Conservation (phyloP, 2,329 filamentous ascomycete species). For the Pyricularia sp. region DNA sequence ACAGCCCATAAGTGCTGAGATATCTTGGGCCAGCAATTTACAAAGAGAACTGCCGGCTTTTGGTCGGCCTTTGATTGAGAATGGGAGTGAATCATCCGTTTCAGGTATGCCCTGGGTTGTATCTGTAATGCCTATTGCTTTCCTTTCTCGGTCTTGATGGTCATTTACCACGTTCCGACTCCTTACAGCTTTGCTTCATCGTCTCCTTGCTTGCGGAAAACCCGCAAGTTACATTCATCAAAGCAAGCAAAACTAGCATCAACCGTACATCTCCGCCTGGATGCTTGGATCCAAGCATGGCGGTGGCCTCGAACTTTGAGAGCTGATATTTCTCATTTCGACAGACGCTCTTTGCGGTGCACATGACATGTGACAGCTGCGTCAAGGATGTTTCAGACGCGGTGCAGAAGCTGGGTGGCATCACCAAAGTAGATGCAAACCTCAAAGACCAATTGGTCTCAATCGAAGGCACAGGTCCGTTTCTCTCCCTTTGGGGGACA, state of each 20-base stretch:
- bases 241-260: background rate
- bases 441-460: slow-evolving; percentile 75
- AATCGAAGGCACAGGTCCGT: slow-evolving; percentile 65
- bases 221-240: background rate
- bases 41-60: background rate
- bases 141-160: background rate
- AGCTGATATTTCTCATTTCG: slow-evolving; percentile 3
- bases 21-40: background rate
- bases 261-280: background rate
- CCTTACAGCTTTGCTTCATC: background rate
- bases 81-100: background rate
- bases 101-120: background rate
- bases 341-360: slow-evolving; percentile 90
- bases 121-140: background rate
- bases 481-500: background rate
- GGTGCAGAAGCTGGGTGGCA: slow-evolving; percentile 67
- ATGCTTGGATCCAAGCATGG: background rate
- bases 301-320: background rate
- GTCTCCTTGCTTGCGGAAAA: background rate
- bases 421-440: slow-evolving; percentile 74
- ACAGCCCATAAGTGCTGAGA: background rate
- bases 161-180: slow-evolving; percentile 7
- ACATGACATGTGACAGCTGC: slow-evolving; percentile 83
- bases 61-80: background rate
- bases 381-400: slow-evolving; percentile 77